Conservation (phyloP, 2,329 filamentous ascomycete species). For the Colletotrichum sojae region DNA sequence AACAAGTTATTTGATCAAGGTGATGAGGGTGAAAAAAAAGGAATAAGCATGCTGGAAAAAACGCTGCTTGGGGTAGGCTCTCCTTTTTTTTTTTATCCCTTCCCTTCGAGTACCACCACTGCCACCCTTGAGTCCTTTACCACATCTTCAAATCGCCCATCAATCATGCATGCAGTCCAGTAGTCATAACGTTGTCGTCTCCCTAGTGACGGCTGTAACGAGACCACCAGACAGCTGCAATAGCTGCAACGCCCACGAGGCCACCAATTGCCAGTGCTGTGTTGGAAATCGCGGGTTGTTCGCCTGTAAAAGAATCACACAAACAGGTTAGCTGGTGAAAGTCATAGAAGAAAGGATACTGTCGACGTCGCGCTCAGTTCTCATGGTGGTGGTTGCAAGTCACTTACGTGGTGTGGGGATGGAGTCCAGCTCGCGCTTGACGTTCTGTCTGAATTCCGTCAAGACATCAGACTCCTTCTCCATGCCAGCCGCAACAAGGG, state of each 20-base stretch:
- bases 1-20: background rate
- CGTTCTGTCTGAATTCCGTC: constrained; percentile 56
- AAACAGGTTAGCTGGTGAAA: constrained; percentile 37
- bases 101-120: no score
- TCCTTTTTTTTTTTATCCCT: background rate
- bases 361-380: constrained; percentile 40
- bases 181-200: background rate
- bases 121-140: background rate
- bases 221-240: constrained; percentile 44
- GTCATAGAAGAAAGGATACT: constrained; percentile 40
- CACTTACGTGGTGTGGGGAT: constrained; percentile 51
- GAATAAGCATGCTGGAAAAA: constrained; percentile 23
- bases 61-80: background rate
- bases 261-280: constrained; percentile 52
- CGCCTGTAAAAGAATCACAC: constrained; percentile 42
- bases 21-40: background rate
- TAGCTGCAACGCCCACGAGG: constrained; percentile 53
- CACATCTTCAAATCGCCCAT: constrained; percentile 1
- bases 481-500: constrained; percentile 84
- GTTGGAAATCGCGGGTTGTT: constrained; percentile 49
- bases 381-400: background rate
- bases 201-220: constrained; percentile 27
- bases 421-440: constrained; percentile 52
- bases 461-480: constrained; percentile 65
- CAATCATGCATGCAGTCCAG: background rate